Evolutionary conservation across 768 basidiomycete species (phyloP).

Genomic region (Agaricus blazei): DNA sequence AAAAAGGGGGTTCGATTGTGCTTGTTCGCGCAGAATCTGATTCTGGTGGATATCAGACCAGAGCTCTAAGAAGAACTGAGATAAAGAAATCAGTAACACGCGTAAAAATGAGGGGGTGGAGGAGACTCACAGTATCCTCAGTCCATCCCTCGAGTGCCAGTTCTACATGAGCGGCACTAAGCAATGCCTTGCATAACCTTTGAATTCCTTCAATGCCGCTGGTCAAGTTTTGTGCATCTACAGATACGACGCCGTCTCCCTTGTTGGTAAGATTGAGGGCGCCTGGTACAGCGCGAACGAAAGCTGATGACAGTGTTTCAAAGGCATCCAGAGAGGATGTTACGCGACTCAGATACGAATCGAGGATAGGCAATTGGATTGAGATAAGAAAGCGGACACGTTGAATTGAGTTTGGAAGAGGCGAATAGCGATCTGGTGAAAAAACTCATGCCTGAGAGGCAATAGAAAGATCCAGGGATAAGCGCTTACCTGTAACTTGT

Average conservation of each 20-base stretch:
- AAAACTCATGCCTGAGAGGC: neutral
- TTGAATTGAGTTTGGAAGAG: slow-evolving; percentile 72
- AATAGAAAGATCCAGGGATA: neutral
- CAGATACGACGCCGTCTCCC: slow-evolving; percentile 33
- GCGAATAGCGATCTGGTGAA: slow-evolving; percentile 81
- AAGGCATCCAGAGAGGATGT: slow-evolving; percentile 88
- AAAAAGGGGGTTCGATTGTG: slow-evolving; percentile 42
- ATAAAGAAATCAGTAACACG: neutral
- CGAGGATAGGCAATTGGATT: slow-evolving; percentile 82
- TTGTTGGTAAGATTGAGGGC: slow-evolving; percentile 59
- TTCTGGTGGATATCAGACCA: slow-evolving; percentile 74
- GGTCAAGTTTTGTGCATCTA: slow-evolving; percentile 64
- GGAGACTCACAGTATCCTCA: slow-evolving; percentile 72
- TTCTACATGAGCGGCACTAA: slow-evolving; percentile 75
- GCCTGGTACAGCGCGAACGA: slow-evolving; percentile 90
- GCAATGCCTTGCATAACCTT: slow-evolving; percentile 77
- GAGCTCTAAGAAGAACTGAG: slow-evolving; percentile 88
- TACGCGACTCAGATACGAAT: slow-evolving; percentile 74
- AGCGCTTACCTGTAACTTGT: slow-evolving; percentile 75
- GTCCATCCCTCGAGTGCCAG: slow-evolving; percentile 75
- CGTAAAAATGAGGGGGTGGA: slow-evolving; percentile 1
- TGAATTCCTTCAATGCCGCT: slow-evolving; percentile 81
- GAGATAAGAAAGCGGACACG: slow-evolving; percentile 79
- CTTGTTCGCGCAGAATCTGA: slow-evolving; percentile 51
- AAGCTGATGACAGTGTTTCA: slow-evolving; percentile 82